Percentiles rank a stretch among this genome's conserved stretches.
Conservation (phyloP, 345 rosid genomes). For the Turnera subulata region DNA sequence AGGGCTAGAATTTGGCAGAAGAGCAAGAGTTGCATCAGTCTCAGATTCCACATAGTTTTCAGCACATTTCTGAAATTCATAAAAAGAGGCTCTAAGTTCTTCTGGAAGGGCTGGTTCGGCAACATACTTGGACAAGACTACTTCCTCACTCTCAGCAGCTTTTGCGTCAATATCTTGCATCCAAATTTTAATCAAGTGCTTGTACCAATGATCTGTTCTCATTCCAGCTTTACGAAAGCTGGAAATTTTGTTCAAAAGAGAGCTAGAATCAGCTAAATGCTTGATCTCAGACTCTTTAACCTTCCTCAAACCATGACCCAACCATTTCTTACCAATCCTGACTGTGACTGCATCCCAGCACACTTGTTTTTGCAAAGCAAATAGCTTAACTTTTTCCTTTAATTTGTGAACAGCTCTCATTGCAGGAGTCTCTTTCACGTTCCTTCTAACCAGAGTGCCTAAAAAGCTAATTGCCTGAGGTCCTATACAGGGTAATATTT, state of each 20-base stretch:
- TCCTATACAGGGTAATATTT: constrained; percentile 41
- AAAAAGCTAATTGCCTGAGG: constrained; percentile 56
- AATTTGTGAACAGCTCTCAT: constrained; percentile 76
- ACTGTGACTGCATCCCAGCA: constrained; percentile 75
- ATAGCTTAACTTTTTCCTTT: constrained; percentile 69
- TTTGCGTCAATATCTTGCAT: constrained; percentile 57
- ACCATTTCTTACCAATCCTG: constrained; percentile 83
- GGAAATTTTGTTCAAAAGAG: constrained; percentile 66
- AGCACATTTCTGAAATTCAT: constrained; percentile 58
- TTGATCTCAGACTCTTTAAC: constrained; percentile 92
- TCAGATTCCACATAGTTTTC: constrained; percentile 72
- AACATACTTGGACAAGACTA: constrained; percentile 58
- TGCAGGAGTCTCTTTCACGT: constrained; percentile 52
- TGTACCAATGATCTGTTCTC: constrained; percentile 95
- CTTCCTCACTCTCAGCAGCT: constrained; percentile 49
- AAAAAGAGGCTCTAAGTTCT: constrained; percentile 68
- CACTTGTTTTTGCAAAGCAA: constrained; percentile 67
- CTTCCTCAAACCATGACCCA: constrained; percentile 82
- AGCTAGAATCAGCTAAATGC: constrained; percentile 59
- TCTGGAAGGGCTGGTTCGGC: constrained; percentile 74
- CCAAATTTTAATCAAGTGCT: constrained; percentile 64
- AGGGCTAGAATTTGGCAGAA: constrained; percentile 44
- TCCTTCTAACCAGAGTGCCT: constrained; percentile 59
- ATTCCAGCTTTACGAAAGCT: constrained; percentile 73
- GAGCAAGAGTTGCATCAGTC: constrained; percentile 55